A percentile compares a stretch with the other conserved stretches of the same genome.
These are phyloP conservation scores for Echeveria elegans DNA, from an alignment of 164 flowering plant genomes.

Conservation along the genomic window DNA sequence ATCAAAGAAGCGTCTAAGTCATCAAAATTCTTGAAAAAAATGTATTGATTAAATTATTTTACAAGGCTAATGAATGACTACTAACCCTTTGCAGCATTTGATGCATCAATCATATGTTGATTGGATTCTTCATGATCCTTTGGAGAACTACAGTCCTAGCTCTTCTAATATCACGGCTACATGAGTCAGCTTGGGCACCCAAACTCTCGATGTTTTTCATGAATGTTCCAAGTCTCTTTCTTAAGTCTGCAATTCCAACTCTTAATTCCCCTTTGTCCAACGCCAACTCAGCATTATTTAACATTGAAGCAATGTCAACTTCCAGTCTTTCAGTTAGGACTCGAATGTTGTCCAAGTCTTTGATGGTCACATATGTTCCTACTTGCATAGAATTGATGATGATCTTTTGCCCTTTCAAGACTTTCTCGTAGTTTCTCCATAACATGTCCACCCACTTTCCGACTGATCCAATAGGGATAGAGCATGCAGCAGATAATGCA, in stretches of 20 bases:
- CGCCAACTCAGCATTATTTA: constrained; percentile 1
- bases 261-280: background rate
- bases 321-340: background rate
- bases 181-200: background rate
- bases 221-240: background rate
- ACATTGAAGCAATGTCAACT: background rate
- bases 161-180: constrained; percentile 6
- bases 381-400: constrained; percentile 1
- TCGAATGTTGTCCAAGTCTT: constrained; percentile 1
- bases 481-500: background rate
- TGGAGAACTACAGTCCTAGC: constrained; percentile 3
- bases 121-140: constrained; percentile 5
- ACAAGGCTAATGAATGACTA: background rate
- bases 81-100: background rate
- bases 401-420: background rate
- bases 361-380: background rate
- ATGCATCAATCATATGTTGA: background rate
- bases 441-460: background rate
- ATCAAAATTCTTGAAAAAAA: background rate
- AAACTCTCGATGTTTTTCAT: background rate
- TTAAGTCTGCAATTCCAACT: background rate
- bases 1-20: background rate
- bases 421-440: constrained; percentile 6
- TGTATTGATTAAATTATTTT: background rate
- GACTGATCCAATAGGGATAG: background rate